A percentile compares a stretch with the other conserved stretches of the same genome.
These are phyloP conservation scores for Dothistroma pini DNA, from an alignment of 2,329 filamentous ascomycete genomes.

Conservation along the genomic window DNA sequence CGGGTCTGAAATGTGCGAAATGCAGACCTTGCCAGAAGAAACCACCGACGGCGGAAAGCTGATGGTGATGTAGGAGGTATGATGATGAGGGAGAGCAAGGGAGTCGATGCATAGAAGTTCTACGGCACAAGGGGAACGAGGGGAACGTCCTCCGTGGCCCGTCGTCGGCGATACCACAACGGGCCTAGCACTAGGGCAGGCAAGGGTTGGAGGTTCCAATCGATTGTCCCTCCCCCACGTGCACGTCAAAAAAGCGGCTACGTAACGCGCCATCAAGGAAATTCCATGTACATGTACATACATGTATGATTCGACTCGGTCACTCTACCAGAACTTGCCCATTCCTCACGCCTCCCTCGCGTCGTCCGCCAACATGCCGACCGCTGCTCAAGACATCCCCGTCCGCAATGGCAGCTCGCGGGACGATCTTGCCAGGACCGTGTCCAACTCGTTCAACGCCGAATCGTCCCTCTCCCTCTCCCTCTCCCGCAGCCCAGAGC, in stretches of 20 bases:
- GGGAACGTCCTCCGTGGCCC: too few species aligned
- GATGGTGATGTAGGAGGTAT: neutral
- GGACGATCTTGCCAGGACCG: conserved; percentile 26
- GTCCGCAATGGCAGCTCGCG: conserved; percentile 25
- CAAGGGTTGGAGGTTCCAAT: too few species aligned
- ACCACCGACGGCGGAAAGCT: neutral
- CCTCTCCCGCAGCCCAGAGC: conserved; percentile 70
- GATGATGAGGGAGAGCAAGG: neutral
- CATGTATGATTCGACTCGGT: neutral
- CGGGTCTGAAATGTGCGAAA: neutral
- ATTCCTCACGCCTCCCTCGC: neutral
- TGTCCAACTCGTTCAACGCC: conserved; percentile 36
- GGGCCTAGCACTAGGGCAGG: too few species aligned
- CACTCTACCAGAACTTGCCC: neutral
- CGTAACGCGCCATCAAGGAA: too few species aligned
- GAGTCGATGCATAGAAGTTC: neutral
- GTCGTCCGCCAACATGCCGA: conserved; percentile 29
- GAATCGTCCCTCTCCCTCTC: conserved; percentile 64
- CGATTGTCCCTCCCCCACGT: too few species aligned
- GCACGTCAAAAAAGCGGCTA: too few species aligned
- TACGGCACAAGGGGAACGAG: too few species aligned
- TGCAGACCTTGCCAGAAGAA: neutral
- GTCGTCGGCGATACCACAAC: too few species aligned
- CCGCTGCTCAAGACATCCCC: conserved; percentile 35
- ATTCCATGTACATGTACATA: too few species aligned